A percentile compares a stretch with the other conserved stretches of the same genome.
These are phyloP conservation scores for Orbilia javanica DNA, from an alignment of 2,329 filamentous ascomycete species.

Conservation along the genomic window DNA sequence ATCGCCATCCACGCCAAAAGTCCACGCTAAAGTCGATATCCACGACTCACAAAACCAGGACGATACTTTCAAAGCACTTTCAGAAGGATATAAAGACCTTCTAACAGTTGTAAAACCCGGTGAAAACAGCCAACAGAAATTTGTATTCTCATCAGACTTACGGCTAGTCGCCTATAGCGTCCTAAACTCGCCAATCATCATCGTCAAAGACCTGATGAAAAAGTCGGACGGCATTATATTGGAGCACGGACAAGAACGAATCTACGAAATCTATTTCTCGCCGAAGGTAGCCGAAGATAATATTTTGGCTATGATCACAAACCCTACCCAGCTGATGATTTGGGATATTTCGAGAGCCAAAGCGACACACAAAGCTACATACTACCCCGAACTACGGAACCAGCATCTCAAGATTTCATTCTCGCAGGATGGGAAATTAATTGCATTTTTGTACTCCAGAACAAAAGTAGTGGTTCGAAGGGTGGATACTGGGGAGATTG, in stretches of 20 bases:
- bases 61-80: neutral
- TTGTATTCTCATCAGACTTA: neutral
- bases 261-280: constrained; percentile 1
- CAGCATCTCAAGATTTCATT: neutral
- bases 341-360: neutral
- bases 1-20: neutral
- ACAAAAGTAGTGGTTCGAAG: neutral
- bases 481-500: neutral
- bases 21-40: neutral
- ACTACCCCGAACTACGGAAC: neutral
- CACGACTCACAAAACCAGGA: constrained; percentile 12
- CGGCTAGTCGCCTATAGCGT: neutral
- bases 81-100: neutral
- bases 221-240: neutral
- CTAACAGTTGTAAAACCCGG: neutral
- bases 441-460: neutral
- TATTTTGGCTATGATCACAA: neutral
- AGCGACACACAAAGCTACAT: neutral
- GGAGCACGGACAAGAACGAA: neutral
- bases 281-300: constrained; percentile 1
- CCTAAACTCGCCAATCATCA: neutral
- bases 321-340: neutral
- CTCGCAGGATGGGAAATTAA: neutral
- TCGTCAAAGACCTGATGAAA: neutral
- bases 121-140: neutral